Evolutionary conservation across 768 basidiomycete species (phyloP).

Genomic region (Myochromella boudieri): DNA sequence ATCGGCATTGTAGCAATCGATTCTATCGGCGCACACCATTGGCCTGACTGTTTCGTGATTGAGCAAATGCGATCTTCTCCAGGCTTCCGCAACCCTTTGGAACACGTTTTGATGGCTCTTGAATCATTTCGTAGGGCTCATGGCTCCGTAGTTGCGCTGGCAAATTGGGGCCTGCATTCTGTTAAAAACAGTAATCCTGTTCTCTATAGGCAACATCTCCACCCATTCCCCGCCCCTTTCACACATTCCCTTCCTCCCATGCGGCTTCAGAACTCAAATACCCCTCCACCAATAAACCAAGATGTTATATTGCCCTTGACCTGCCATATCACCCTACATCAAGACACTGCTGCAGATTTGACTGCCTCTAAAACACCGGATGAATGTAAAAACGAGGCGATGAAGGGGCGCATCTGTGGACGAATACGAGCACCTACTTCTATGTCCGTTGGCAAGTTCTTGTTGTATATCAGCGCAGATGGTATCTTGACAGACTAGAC

Average conservation of each 20-base stretch:
- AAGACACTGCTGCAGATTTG: neutral
- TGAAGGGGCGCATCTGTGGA: neutral
- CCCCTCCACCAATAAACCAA: neutral
- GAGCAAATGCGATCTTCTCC: conserved; percentile 47
- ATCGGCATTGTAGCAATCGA: conserved; percentile 73
- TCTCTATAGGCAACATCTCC: conserved; percentile 54
- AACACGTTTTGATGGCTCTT: conserved; percentile 49
- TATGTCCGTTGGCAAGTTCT: conserved; percentile 4
- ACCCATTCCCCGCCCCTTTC: conserved; percentile 23
- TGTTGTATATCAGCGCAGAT: conserved; percentile 8
- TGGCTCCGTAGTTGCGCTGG: conserved; percentile 50
- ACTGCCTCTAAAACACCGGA: neutral
- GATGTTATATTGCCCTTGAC: conserved; percentile 12
- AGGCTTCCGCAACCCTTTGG: conserved; percentile 29
- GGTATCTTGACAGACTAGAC: neutral
- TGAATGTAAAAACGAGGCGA: neutral
- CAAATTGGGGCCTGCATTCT: conserved; percentile 57
- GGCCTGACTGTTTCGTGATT: conserved; percentile 66
- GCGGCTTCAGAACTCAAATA: neutral
- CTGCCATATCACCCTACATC: conserved; percentile 18
- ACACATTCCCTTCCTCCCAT: neutral
- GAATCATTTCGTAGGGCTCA: conserved; percentile 48
- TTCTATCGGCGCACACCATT: conserved; percentile 75
- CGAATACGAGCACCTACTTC: conserved; percentile 6
- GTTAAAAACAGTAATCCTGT: conserved; percentile 2